Conservation (phyloP, 805 yeast genomes). For the Lachancea cidri region DNA sequence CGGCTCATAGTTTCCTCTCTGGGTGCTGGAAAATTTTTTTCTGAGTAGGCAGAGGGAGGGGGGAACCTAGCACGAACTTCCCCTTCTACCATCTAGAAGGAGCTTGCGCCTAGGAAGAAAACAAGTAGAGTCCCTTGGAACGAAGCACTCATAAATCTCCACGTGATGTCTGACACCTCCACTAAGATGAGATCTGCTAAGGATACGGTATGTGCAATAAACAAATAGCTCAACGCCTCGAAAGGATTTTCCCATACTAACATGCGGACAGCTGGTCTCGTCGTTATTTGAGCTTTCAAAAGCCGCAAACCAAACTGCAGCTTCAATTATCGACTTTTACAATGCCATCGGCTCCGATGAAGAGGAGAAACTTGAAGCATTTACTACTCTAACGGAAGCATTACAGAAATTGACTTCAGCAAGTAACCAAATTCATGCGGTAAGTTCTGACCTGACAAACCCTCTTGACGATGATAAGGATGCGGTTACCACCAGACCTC, state of each 20-base stretch:
- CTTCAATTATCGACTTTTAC: slow-evolving; percentile 73
- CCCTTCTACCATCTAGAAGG: not conserved
- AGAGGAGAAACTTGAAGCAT: slow-evolving; percentile 42
- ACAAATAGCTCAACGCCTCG: not conserved
- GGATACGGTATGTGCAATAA: slow-evolving; percentile 33
- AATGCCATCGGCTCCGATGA: slow-evolving; percentile 48
- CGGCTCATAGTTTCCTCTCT: not conserved
- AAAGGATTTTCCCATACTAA: slow-evolving; percentile 6
- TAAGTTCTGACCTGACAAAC: slow-evolving; percentile 26
- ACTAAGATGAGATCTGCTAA: slow-evolving; percentile 34
- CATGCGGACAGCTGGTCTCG: slow-evolving; percentile 51
- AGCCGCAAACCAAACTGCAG: slow-evolving; percentile 81
- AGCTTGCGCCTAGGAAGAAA: not conserved
- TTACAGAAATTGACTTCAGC: slow-evolving; percentile 37
- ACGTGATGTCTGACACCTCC: slow-evolving; percentile 26
- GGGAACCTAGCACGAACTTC: not conserved
- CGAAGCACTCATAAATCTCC: not conserved
- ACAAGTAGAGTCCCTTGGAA: not conserved
- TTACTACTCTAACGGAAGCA: slow-evolving; percentile 39
- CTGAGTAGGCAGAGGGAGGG: not conserved
- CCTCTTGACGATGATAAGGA: slow-evolving; percentile 35
- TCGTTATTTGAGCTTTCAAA: slow-evolving; percentile 77
- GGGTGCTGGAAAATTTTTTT: not conserved
- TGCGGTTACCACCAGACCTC: slow-evolving; percentile 11
- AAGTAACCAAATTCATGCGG: slow-evolving; percentile 29